Conservation (phyloP, 441 rosid species). For the Omphalea diandra region DNA sequence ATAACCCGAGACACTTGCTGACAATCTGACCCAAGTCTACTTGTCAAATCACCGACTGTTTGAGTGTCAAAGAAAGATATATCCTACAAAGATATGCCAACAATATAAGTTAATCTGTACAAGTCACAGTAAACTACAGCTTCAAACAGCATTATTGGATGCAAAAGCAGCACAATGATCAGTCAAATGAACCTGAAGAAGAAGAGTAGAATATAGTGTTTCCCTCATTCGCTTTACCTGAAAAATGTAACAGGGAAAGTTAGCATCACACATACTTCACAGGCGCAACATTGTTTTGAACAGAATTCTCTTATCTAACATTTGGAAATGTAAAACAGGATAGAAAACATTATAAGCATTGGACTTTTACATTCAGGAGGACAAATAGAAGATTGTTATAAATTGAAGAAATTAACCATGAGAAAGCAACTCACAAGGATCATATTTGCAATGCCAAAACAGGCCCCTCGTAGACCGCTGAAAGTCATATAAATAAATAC, state of each 20-base stretch:
- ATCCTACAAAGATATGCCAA: slow-evolving; percentile 50
- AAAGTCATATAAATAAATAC: slow-evolving; percentile 17
- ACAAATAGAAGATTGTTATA: background rate
- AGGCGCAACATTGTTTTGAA: background rate
- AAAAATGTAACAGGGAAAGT: slow-evolving; percentile 18
- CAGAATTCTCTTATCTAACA: background rate
- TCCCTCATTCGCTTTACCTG: slow-evolving; percentile 98
- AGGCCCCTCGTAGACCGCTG: slow-evolving; percentile 94
- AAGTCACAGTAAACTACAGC: slow-evolving; percentile 1
- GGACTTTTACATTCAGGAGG: background rate
- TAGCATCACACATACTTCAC: slow-evolving; percentile 19
- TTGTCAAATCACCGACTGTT: slow-evolving; percentile 96
- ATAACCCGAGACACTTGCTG: slow-evolving; percentile 97
- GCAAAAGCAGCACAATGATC: slow-evolving; percentile 17
- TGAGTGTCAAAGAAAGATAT: slow-evolving; percentile 89
- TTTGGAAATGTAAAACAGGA: background rate
- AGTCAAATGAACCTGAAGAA: slow-evolving; percentile 60
- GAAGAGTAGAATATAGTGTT: slow-evolving; percentile 82
- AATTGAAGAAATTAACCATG: slow-evolving; percentile 3
- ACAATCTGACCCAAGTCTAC: slow-evolving; percentile 98
- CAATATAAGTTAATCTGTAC: slow-evolving; percentile 8
- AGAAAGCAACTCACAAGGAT: slow-evolving; percentile 70
- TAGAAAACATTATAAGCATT: background rate
- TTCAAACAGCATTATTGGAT: background rate
- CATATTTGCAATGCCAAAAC: slow-evolving; percentile 93